Base-by-base conservation (phyloP, 352 stramenopile genomes). In the Nothophytophthora sp. region DNA sequence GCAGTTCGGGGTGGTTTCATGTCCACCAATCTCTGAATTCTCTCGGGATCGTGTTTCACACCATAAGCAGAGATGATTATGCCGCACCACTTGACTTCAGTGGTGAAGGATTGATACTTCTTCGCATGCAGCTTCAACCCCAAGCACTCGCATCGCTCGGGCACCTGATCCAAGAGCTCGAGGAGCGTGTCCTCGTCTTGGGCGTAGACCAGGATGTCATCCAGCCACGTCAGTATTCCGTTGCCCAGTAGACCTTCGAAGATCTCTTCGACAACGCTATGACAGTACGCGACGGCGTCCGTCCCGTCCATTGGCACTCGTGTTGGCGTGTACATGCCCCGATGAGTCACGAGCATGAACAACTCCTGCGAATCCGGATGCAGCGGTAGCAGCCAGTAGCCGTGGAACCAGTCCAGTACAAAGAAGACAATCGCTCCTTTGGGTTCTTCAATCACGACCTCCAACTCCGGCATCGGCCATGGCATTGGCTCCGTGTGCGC, bases 301-400 rank as follows among this genome's bases (percentile, higher is more conserved):
- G n/a, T 40, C 6, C 13, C 34, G 7, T 16, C 16, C 34, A 40
- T 40, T 3, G n/a, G 34, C 6, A 40, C 16, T 3, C 16, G 34
- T 4, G 34, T 40, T 2, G 34, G 34, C 16, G 34, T 40, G n/a
- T 40, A 40, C 34, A 40, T 20, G 4, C 8, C 34, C 2, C 34
- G 5, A 8, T 40, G 34, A n/a, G 30, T 63, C n/a, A n/a, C n/a
- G n/a, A n/a, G n/a, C n/a, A n/a, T n/a, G n/a, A n/a, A n/a, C n/a
- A n/a, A n/a, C n/a, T n/a, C n/a, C n/a, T n/a, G n/a, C n/a, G n/a
- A n/a, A n/a, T n/a, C n/a, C n/a, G n/a, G n/a, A n/a, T n/a, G 47
- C 0, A 52, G 34, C 6, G 47, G 13, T n/a, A 63, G 47, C 35
- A 53, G 47, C 55, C 55, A 57, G 32, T 59, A 63, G 20, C 47